Percentiles rank a stretch among this genome's conserved stretches.
phyloP scores from a whole-genome alignment of 768 basidiomycete genomes.

The Hygrocybe punicea region DNA sequence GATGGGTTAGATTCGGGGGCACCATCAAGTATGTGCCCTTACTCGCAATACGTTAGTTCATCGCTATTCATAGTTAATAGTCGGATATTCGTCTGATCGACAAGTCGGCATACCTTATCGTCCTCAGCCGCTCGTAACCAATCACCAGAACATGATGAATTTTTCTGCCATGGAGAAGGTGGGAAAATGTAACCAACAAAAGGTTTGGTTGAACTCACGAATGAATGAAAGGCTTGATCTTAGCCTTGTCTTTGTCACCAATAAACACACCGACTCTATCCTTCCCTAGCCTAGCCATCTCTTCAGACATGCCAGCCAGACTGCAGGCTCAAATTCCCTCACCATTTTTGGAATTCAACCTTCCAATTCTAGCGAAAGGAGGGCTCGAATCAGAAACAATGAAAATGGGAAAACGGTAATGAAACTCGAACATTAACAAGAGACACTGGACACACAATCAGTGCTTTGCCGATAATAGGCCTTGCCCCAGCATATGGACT shows the following conservation, averaged over 20 bases:
- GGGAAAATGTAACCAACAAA: neutral
- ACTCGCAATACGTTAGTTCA: constrained; percentile 65
- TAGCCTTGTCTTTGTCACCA: constrained; percentile 46
- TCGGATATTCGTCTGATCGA: neutral
- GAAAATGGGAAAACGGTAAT: neutral
- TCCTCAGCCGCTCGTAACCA: constrained; percentile 88
- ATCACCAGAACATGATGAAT: constrained; percentile 86
- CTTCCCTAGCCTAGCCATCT: constrained; percentile 44
- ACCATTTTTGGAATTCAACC: constrained; percentile 89
- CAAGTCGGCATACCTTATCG: constrained; percentile 61
- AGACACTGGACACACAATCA: constrained; percentile 94
- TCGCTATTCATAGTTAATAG: constrained; percentile 32
- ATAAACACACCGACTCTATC: constrained; percentile 48
- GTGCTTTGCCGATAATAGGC: constrained; percentile 67
- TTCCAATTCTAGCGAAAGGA: constrained; percentile 74
- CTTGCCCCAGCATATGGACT: constrained; percentile 65
- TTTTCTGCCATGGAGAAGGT: constrained; percentile 40
- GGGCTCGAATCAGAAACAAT: constrained; percentile 2
- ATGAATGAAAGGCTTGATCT: constrained; percentile 68
- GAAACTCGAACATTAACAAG: constrained; percentile 62
- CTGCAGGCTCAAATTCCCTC: neutral
- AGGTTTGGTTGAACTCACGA: constrained; percentile 45
- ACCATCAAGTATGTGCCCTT: constrained; percentile 19
- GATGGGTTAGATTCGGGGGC: constrained; percentile 2
- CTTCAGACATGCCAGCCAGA: neutral